Percentiles rank a stretch among this genome's conserved stretches.
These are phyloP conservation scores for Gyromitra esculenta DNA, from an alignment of 2,329 filamentous ascomycete genomes.

Conservation along the genomic window DNA sequence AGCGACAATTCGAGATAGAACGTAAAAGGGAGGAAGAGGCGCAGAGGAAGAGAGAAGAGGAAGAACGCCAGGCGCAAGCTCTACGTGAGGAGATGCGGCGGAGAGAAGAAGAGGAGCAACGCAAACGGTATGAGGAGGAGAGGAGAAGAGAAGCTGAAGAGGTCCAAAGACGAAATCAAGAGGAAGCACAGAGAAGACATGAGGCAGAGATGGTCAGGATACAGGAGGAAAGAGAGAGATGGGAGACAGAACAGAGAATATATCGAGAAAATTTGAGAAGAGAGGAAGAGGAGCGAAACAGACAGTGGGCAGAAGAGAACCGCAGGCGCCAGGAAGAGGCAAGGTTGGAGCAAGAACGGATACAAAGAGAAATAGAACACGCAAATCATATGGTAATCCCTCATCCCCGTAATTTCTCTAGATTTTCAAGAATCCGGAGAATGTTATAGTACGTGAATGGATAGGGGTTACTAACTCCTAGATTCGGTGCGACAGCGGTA, in stretches of 20 bases:
- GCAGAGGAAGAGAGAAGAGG: neutral
- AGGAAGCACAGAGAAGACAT: conserved; percentile 12
- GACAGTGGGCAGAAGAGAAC: conserved; percentile 24
- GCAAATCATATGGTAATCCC: conserved; percentile 17
- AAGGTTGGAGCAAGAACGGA: conserved; percentile 16
- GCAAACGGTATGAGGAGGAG: neutral
- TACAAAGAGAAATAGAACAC: conserved; percentile 22
- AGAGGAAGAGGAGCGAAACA: conserved; percentile 20
- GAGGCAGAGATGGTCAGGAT: conserved; percentile 14
- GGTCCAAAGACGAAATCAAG: neutral
- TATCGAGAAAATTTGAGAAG: conserved; percentile 6
- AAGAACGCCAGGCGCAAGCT: neutral
- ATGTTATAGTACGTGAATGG: neutral
- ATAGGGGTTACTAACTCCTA: neutral
- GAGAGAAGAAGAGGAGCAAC: conserved; percentile 1
- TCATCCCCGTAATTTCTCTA: neutral
- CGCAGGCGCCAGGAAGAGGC: conserved; percentile 4
- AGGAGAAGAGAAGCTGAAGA: conserved; percentile 9
- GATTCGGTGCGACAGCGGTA: neutral
- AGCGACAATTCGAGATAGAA: conserved; percentile 26
- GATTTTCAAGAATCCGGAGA: neutral
- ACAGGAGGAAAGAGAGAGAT: conserved; percentile 2
- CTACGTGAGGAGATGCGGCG: conserved; percentile 10
- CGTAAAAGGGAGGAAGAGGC: conserved; percentile 8
- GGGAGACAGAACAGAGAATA: conserved; percentile 12